Evolutionary conservation across 306 rosid species (phyloP).

Genomic region (Rubus idaeus): DNA sequence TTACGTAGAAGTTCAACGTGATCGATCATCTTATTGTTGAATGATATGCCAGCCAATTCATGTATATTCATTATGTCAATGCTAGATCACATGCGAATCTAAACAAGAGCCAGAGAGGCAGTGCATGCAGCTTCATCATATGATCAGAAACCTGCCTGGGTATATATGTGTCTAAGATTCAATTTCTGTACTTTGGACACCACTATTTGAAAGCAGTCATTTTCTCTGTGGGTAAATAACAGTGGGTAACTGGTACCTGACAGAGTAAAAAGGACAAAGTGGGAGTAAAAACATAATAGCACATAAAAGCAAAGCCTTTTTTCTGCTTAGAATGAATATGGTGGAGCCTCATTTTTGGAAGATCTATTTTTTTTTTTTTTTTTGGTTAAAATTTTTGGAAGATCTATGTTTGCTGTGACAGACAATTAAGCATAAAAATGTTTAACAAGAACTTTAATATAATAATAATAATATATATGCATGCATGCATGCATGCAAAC

Average conservation of each 20-base stretch:
- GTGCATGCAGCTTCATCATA: no score
- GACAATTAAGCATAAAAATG: neutral
- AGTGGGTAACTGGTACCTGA: neutral
- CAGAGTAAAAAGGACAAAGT: neutral
- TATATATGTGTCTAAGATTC: neutral
- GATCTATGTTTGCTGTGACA: conserved; percentile 1
- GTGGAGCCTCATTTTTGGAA: conserved; percentile 6
- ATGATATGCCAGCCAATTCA: neutral
- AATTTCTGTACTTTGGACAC: neutral
- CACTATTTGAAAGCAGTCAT: neutral
- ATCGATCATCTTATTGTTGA: neutral
- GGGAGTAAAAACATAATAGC: neutral
- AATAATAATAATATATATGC: no score
- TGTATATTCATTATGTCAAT: neutral
- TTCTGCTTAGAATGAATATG: neutral
- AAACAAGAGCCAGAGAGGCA: neutral
- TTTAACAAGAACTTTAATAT: neutral
- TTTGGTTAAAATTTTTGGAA: no score
- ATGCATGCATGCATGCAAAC: neutral
- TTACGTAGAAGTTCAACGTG: neutral
- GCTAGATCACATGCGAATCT: neutral
- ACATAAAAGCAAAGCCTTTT: neutral
- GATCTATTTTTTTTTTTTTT: no score
- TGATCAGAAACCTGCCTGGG: neutral
- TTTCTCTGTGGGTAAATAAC: conserved; percentile 1